These are phyloP conservation scores for Colletotrichum tanaceti DNA, from an alignment of 2,329 filamentous ascomycete species.

Conservation along the genomic window DNA sequence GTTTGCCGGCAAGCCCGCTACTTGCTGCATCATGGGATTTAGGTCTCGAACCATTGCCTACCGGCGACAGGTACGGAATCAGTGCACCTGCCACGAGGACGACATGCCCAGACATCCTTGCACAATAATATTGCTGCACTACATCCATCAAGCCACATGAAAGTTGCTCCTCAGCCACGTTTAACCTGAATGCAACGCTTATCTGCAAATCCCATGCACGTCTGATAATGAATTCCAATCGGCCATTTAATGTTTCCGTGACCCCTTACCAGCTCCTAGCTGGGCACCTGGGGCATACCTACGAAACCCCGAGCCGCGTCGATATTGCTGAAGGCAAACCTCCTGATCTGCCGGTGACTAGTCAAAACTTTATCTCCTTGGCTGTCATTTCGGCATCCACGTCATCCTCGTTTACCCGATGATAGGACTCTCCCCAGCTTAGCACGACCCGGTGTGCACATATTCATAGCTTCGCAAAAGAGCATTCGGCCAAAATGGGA, in stretches of 20 bases:
- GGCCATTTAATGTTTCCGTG: constrained; percentile 11
- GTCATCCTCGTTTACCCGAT: constrained; percentile 9
- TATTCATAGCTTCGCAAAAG: not conserved
- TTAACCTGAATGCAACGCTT: constrained; percentile 16
- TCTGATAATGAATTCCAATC: constrained; percentile 20
- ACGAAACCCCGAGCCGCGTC: constrained; percentile 1
- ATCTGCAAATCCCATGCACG: constrained; percentile 26
- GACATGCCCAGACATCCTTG: not conserved
- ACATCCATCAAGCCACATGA: constrained; percentile 23
- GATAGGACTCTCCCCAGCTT: not conserved
- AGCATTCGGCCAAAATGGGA: not conserved
- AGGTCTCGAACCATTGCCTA: not conserved
- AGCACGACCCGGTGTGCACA: not conserved
- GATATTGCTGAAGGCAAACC: not conserved
- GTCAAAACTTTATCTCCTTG: not conserved
- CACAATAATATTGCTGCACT: not conserved
- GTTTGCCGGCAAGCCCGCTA: not conserved
- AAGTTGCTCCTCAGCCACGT: constrained; percentile 19
- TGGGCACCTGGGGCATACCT: too few relatives aligned
- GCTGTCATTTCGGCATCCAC: constrained; percentile 1
- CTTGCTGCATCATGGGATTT: not conserved
- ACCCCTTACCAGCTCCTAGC: constrained; percentile 2
- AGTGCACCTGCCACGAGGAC: not conserved
- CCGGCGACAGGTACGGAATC: not conserved
- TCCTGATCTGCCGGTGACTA: constrained; percentile 12